Percentiles rank a stretch among this genome's conserved stretches.
Conservation (phyloP, 441 rosid species). For the Croton laevigatus region DNA sequence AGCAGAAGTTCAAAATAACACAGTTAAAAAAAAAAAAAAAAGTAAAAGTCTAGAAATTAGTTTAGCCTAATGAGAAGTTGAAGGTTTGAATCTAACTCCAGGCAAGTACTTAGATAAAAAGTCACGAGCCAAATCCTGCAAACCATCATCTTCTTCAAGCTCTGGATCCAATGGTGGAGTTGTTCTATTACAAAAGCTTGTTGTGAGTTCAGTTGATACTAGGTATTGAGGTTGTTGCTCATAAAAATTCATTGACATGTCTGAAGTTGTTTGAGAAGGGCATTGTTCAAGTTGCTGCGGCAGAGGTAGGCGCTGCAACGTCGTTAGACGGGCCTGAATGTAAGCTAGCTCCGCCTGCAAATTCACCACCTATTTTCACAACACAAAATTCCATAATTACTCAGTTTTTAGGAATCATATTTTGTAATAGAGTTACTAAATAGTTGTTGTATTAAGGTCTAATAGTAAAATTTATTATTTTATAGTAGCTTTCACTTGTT, state of each 20-base stretch:
- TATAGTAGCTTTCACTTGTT: too few species aligned
- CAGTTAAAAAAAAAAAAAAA: background rate
- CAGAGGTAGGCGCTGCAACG: slow-evolving; percentile 39
- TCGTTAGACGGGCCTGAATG: slow-evolving; percentile 58
- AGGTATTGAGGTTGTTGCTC: slow-evolving; percentile 13
- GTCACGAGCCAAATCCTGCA: slow-evolving; percentile 42
- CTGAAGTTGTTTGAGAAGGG: slow-evolving; percentile 16
- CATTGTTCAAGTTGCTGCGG: slow-evolving; percentile 15
- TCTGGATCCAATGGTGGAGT: slow-evolving; percentile 27
- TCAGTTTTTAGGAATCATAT: too few species aligned
- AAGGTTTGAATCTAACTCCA: slow-evolving; percentile 33
- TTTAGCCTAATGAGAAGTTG: slow-evolving; percentile 30
- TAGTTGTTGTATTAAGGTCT: too few species aligned
- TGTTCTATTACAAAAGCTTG: slow-evolving; percentile 13
- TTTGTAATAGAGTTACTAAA: too few species aligned
- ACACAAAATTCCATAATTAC: background rate
- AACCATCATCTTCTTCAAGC: slow-evolving; percentile 32
- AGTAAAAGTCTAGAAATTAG: background rate
- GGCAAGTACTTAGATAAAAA: slow-evolving; percentile 47
- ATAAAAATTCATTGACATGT: slow-evolving; percentile 30
- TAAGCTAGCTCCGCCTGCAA: slow-evolving; percentile 69
- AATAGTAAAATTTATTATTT: too few species aligned
- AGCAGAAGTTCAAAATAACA: background rate
- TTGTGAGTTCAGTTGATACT: slow-evolving; percentile 24
- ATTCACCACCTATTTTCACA: slow-evolving; percentile 49